Evolutionary conservation across 2,329 filamentous ascomycete genomes (phyloP).

Genomic region (Xylaria multiplex): DNA sequence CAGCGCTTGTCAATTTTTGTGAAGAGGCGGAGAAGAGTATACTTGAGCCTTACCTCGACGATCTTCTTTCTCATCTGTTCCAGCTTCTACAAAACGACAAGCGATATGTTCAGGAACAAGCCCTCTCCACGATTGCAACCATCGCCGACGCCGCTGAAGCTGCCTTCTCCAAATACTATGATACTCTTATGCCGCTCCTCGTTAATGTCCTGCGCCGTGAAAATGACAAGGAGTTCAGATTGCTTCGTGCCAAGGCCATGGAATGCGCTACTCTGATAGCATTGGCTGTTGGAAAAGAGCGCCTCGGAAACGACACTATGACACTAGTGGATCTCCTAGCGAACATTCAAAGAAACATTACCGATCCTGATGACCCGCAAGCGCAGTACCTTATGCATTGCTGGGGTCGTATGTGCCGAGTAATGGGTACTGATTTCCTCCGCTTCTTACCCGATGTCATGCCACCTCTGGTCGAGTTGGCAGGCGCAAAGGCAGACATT

Average conservation of each 20-base stretch:
- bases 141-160: slow-evolving; percentile 98
- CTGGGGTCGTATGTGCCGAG: slow-evolving; percentile 98
- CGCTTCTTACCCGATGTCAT: slow-evolving; percentile 94
- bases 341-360: slow-evolving; percentile 85
- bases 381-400: slow-evolving; percentile 98
- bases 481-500: slow-evolving; percentile 95
- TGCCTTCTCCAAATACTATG: slow-evolving; percentile 94
- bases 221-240: slow-evolving; percentile 90
- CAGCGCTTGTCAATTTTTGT: slow-evolving; percentile 98
- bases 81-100: slow-evolving; percentile 90
- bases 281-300: slow-evolving; percentile 91
- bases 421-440: slow-evolving; percentile 88
- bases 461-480: slow-evolving; percentile 89
- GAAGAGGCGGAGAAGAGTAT: slow-evolving; percentile 95
- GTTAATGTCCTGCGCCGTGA: slow-evolving; percentile 90
- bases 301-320: slow-evolving; percentile 87
- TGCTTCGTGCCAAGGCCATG: slow-evolving; percentile 97
- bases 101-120: slow-evolving; percentile 97
- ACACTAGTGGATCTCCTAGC: slow-evolving; percentile 88
- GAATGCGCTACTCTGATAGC: slow-evolving; percentile 97
- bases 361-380: slow-evolving; percentile 93
- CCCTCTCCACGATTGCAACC: slow-evolving; percentile 95
- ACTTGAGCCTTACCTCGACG: slow-evolving; percentile 91
- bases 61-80: slow-evolving; percentile 85
- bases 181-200: slow-evolving; percentile 92